Percentiles rank a stretch among this genome's conserved stretches.
Conservation (phyloP, 768 basidiomycete species). For the Panaeolus cyanescens region DNA sequence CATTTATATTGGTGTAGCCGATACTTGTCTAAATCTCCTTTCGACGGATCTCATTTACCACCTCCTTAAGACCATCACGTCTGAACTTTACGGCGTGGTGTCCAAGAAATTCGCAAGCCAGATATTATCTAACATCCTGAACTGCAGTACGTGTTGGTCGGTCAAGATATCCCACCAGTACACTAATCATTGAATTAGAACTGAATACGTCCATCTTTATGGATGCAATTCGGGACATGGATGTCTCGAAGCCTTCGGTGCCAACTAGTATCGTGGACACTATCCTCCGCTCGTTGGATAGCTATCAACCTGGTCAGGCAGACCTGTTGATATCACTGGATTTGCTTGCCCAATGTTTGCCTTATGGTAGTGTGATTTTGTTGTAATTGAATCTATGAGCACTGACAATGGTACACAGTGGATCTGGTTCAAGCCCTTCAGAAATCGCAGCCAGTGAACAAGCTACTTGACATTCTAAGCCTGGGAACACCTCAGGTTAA, state of each 20-base stretch:
- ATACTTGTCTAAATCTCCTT: background rate
- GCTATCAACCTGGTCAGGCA: background rate
- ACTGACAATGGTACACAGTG: background rate
- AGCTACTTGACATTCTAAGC: background rate
- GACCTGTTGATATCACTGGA: background rate
- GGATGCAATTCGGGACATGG: background rate
- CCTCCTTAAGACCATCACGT: background rate
- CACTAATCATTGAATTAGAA: background rate
- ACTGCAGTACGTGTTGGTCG: background rate
- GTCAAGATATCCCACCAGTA: background rate
- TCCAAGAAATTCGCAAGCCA: background rate
- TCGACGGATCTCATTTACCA: background rate
- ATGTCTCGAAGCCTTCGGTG: background rate
- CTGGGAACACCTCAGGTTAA: background rate
- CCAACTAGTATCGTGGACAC: background rate
- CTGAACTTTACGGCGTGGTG: background rate
- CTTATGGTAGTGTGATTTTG: too few species aligned
- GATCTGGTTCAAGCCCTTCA: background rate
- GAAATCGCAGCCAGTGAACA: background rate
- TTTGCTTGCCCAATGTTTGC: background rate
- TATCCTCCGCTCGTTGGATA: background rate
- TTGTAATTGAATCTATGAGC: too few species aligned
- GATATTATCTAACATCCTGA: background rate
- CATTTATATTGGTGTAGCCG: background rate
- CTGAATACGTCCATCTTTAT: background rate